Base-by-base conservation (phyloP, 139 green algal genomes). In the Chlamydomonas sp. region DNA sequence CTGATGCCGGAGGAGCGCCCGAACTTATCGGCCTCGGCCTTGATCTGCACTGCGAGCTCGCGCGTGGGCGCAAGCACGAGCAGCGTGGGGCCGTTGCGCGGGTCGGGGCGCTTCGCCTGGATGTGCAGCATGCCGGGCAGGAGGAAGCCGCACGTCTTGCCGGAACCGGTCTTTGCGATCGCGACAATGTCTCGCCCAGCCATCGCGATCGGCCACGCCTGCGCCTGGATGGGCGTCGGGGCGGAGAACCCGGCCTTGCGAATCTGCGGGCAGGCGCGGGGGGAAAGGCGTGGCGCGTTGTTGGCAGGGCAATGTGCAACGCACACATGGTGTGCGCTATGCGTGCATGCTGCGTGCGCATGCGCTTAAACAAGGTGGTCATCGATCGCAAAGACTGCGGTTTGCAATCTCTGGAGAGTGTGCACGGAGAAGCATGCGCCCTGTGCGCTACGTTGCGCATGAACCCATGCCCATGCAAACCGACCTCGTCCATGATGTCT, bases 21-120 rank as follows among this genome's bases (percentile, higher is more conserved):
- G 80, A 97, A 98, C 79, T 97, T 97, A 72, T 90, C 84, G 31
- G 87, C 87, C 79, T 98, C 90, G 6, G 85, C 81, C 72, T 96
- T 88, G 74, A 96, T 98, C 81, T 98, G 92, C 48, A 89, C 79
- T 2, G 91, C 90, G 59, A 98, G 85, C 89, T 98, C 92, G 28
- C 92, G 86, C 24, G 92, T 98, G 34, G 92, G 92, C 33, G 92
- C 91, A 37, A 98, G 78, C 5, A 96, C 83, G 8, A 94, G 81
- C 63, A 92, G 72, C 1, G 82, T 94, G 26, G 89, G 90, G 6
- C 90, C 90, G 24, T 71, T 37, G 33, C 88, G 83, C 2, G 85
- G 71, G 73, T 93, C 76, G 58, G 54, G 54, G 36, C 37, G 36
- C 36, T 24, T 58, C 3, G 62, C 62, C 62, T 84, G 70, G 70